These are phyloP conservation scores for Neurospora sp. DNA, from an alignment of 495 filamentous ascomycete genomes.

Conservation along the genomic window DNA sequence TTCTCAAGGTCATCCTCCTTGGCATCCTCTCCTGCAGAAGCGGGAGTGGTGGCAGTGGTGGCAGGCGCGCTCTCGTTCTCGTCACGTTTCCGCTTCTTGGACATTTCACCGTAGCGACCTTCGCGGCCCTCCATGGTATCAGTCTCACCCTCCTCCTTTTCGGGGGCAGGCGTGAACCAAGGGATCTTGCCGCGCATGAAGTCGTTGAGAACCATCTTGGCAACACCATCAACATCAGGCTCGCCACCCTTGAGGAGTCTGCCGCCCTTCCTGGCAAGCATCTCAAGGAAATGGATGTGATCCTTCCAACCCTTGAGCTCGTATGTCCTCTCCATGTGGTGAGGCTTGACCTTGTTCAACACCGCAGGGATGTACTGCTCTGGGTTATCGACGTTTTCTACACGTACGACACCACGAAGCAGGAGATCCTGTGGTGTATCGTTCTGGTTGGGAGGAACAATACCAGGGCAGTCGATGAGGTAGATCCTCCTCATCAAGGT, in stretches of 20 bases:
- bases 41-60: slow-evolving; percentile 18
- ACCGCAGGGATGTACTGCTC: slow-evolving; percentile 90
- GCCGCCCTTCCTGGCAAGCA: slow-evolving; percentile 79
- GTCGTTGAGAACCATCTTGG: slow-evolving; percentile 90
- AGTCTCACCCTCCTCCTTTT: slow-evolving; percentile 42
- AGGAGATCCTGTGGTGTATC: slow-evolving; percentile 83
- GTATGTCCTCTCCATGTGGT: slow-evolving; percentile 89
- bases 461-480: slow-evolving; percentile 92
- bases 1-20: slow-evolving; percentile 14
- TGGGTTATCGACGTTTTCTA: slow-evolving; percentile 91
- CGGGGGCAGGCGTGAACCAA: slow-evolving; percentile 83
- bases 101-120: slow-evolving; percentile 50
- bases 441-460: slow-evolving; percentile 77
- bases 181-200: slow-evolving; percentile 91
- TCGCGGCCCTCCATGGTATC: slow-evolving; percentile 46
- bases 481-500: slow-evolving; percentile 96
- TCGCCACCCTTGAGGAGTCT: slow-evolving; percentile 81
- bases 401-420: slow-evolving; percentile 82
- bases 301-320: slow-evolving; percentile 66
- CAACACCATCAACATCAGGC: slow-evolving; percentile 83
- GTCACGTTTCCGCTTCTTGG: slow-evolving; percentile 45
- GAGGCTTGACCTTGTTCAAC: slow-evolving; percentile 65
- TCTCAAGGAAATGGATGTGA: slow-evolving; percentile 72
- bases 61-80: slow-evolving; percentile 32
- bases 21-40: slow-evolving; percentile 10